Base-by-base conservation (phyloP, 2,329 filamentous ascomycete species). In the Cadophora sp. region DNA sequence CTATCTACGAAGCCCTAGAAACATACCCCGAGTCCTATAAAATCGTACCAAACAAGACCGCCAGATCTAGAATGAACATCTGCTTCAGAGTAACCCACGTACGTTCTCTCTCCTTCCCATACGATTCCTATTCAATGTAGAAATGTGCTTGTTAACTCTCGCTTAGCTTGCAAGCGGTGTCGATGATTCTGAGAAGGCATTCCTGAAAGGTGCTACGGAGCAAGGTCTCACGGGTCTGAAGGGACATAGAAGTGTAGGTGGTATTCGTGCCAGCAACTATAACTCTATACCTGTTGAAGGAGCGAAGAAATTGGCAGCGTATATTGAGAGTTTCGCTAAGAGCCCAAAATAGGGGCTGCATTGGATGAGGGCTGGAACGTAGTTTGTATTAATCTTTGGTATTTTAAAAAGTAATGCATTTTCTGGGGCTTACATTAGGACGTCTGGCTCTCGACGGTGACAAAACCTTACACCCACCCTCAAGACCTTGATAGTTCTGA, bases 11-110 rank as follows among this genome's bases (percentile, higher is more conserved):
- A 1, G 89, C 89, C 0, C 84, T 98, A 8, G 95, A 97, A 72
- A 87, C 86, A 53, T 83, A 91, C 73, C 86, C 91, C 0, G 81
- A 89, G 0, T 80, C 91, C n/a, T 98, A 96, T 81, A 84, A 82
- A 66, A 79, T 97, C 39, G 89, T 97, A 0, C 93, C 94, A 0
- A 85, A 91, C 72, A 91, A 91, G 80, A 82, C 82, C 24, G 91
- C 86, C 3, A 90, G 94, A 65, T 97, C 92, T 73, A 84, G 93
- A 64, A 97, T 98, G 91, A 98, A 98, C 80, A 92, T 98, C 66
- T 97, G 94, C 84, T 97, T 97, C 84, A 84, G 94, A 18, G 85
- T 97, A 73, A 71, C 66, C 13, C 83, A 82, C 76, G 83, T 80
- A 74, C 66, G 78, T 68, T 43, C 1, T 33, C 13, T 22, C 11